phyloP scores from a whole-genome alignment of 2,329 filamentous ascomycete genomes.

The Claviceps arundinis region DNA sequence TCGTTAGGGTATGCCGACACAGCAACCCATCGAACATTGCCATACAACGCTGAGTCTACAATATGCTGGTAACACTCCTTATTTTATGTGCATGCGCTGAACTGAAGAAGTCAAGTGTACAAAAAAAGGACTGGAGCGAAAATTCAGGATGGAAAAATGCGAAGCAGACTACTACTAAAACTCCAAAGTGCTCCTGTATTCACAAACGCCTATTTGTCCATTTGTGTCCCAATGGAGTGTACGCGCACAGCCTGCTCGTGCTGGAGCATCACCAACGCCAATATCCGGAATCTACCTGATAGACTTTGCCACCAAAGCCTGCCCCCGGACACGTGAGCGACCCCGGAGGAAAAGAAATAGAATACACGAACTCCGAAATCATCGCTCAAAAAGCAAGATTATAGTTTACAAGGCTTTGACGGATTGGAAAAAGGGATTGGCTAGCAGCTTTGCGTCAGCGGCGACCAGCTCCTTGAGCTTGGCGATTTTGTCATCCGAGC shows the following conservation, averaged over 20 bases:
- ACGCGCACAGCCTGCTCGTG: neutral
- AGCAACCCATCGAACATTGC: too few species aligned
- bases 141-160: neutral
- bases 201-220: neutral
- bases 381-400: neutral
- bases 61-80: too few species aligned
- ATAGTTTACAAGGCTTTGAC: conserved; percentile 36
- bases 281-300: neutral
- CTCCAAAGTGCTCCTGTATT: neutral
- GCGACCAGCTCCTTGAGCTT: conserved; percentile 69
- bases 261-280: neutral
- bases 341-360: neutral
- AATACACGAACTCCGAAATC: neutral
- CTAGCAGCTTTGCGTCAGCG: conserved; percentile 50
- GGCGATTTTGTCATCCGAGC: conserved; percentile 62
- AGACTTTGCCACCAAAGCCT: neutral
- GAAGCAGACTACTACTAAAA: neutral
- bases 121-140: neutral
- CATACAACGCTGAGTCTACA: too few species aligned
- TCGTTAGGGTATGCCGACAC: too few species aligned
- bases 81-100: too few species aligned
- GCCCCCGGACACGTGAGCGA: neutral
- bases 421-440: conserved; percentile 59
- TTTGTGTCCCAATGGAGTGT: neutral
- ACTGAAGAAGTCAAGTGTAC: neutral